A percentile compares a stretch with the other conserved stretches of the same genome.
phyloP scores from a whole-genome alignment of 1,139 yeast genomes.

The Suhomyces kunorum region DNA sequence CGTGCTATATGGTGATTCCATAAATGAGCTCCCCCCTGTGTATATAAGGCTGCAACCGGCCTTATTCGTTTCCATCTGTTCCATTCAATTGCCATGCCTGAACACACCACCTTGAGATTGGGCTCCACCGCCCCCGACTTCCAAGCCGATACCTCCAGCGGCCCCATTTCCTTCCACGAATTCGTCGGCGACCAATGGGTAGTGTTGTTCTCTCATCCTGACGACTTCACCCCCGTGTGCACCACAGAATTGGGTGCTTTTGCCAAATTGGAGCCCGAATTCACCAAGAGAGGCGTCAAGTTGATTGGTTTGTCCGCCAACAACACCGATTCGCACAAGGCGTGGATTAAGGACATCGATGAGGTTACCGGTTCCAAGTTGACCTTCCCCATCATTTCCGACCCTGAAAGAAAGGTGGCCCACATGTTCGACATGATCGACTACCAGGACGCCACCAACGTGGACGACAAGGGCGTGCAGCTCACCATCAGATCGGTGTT shows the following conservation, averaged over 20 bases:
- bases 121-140: slow-evolving; percentile 83
- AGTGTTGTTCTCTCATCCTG: slow-evolving; percentile 87
- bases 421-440: slow-evolving; percentile 87
- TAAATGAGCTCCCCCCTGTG: neutral
- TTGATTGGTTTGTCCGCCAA: slow-evolving; percentile 85
- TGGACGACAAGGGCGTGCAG: slow-evolving; percentile 61
- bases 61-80: neutral
- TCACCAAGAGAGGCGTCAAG: slow-evolving; percentile 76
- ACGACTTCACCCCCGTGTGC: slow-evolving; percentile 93
- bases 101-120: slow-evolving; percentile 20
- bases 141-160: slow-evolving; percentile 73
- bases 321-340: slow-evolving; percentile 70
- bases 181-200: slow-evolving; percentile 82
- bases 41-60: slow-evolving; percentile 9
- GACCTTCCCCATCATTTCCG: slow-evolving; percentile 86
- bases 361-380: slow-evolving; percentile 73
- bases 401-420: slow-evolving; percentile 76
- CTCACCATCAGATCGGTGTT: slow-evolving; percentile 87
- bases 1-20: slow-evolving; percentile 13
- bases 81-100: slow-evolving; percentile 7
- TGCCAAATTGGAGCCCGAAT: slow-evolving; percentile 80
- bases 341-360: slow-evolving; percentile 87
- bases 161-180: slow-evolving; percentile 78
- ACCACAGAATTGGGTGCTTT: slow-evolving; percentile 94
- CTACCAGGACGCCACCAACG: slow-evolving; percentile 79